Evolutionary conservation across 345 rosid genomes (phyloP).

Genomic region (Melaleuca alternifolia): DNA sequence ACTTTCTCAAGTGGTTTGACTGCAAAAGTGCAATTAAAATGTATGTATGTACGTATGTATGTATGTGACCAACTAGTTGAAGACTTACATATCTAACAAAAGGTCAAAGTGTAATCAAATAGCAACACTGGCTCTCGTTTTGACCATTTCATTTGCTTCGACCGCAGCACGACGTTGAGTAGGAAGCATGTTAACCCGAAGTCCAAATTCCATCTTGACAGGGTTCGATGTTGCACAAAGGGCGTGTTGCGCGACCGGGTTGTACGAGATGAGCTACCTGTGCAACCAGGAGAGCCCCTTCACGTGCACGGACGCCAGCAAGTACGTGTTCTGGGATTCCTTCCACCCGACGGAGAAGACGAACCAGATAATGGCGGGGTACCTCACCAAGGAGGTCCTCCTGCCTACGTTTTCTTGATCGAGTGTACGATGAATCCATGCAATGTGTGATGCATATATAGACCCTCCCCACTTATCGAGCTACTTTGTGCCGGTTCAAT

Average conservation of each 20-base stretch:
- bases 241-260: conserved; percentile 59
- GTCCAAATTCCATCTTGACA: conserved; percentile 1
- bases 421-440: neutral
- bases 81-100: neutral
- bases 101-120: neutral
- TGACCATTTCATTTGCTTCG: neutral
- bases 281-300: conserved; percentile 19
- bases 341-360: conserved; percentile 35
- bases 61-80: neutral
- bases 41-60: neutral
- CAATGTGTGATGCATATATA: neutral
- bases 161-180: neutral
- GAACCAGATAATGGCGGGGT: conserved; percentile 9
- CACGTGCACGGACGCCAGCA: conserved; percentile 43
- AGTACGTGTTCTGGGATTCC: conserved; percentile 42
- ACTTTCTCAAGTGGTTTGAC: neutral
- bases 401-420: conserved; percentile 8
- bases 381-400: conserved; percentile 1
- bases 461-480: neutral
- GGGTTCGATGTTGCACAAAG: conserved; percentile 25
- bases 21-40: neutral
- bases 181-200: neutral
- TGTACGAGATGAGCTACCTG: conserved; percentile 40
- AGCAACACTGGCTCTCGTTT: neutral
- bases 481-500: neutral